Base-by-base conservation (phyloP, 768 basidiomycete genomes). In the Pleurotus tuoliensis region DNA sequence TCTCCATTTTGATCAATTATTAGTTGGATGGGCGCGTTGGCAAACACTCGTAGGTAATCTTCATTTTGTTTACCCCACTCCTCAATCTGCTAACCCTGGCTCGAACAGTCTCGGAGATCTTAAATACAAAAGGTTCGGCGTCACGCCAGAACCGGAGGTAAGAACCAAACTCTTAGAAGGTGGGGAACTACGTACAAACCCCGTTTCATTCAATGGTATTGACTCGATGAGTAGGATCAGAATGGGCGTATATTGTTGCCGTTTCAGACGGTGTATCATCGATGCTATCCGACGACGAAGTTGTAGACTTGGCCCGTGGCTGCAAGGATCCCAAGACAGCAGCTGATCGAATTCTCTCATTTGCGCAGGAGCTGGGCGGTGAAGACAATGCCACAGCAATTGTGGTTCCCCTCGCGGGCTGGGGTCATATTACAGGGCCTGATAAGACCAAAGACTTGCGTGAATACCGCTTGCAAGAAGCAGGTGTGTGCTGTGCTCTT, bases 191-290 rank as follows among this genome's bases (percentile, higher is more conserved):
- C 56, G 30, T 34, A 34, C 30, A 34, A 11, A 18, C 47, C 39
- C 1, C 47, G 8, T 30, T 8, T 4, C 7, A 18, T 18, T 47
- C 4, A 55, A 41, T 54, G 18, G n/a, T 13, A 7, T 34, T n/a
- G 30, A 20, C 25, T 45, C 27, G 34, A 20, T 50, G 50, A 56
- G 8, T 62, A 94, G 95, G 92, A 51, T 69, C 76, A 7, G 85
- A 92, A 53, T 94, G 92, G 84, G 87, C 94, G 0, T 96, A 88
- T 68, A 78, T 95, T 63, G 81, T 94, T 25, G 77, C 96, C 12
- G 77, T 95, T n/a, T 95, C 94, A 8, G 97, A 99, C 69, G 97
- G 97, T 4, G 81, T 98, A 48, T 91, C 94, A 1, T 92, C 92
- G 37, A 81, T 91, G 46, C 79, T 97, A 43, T 94, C 94, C 0